These are phyloP conservation scores for Synchytrium microbalum DNA, from an alignment of 371 early-diverging fungal genomes.

Conservation along the genomic window DNA sequence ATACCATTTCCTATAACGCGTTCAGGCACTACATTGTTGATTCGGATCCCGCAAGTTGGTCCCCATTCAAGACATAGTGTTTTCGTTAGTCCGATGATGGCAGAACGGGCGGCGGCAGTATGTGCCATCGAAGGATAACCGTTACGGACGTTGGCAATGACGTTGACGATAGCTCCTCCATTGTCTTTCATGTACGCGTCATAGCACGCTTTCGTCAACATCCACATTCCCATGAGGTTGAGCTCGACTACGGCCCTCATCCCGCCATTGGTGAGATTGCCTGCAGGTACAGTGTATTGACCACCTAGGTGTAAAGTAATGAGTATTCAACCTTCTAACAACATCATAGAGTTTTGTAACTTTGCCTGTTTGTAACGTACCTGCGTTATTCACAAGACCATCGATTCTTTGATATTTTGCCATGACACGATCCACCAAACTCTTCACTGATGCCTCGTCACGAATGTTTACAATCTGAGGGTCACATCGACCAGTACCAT, in stretches of 20 bases:
- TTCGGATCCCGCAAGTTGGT: constrained; percentile 36
- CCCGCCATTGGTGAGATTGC: constrained; percentile 33
- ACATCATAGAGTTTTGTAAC: no score
- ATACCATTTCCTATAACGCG: constrained; percentile 46
- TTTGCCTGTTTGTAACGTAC: no score
- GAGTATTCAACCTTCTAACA: no score
- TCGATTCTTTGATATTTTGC: constrained; percentile 32
- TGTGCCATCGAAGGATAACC: constrained; percentile 25
- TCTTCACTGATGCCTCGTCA: constrained; percentile 23
- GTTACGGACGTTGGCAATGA: constrained; percentile 42
- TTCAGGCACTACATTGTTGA: constrained; percentile 53
- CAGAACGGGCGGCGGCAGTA: constrained; percentile 32
- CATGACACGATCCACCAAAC: constrained; percentile 26
- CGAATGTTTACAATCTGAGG: constrained; percentile 36
- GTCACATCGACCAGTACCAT: constrained; percentile 29
- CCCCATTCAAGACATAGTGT: constrained; percentile 49
- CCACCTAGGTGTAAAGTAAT: no score
- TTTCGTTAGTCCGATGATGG: constrained; percentile 36
- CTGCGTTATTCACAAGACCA: no score
- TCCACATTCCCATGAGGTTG: constrained; percentile 46
- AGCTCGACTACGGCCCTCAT: constrained; percentile 43
- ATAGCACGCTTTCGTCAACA: constrained; percentile 34
- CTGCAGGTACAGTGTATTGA: no score
- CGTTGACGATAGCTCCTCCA: constrained; percentile 42
- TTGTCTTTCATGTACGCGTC: constrained; percentile 37